phyloP scores from a whole-genome alignment of 441 rosid species.

The Eruca vesicaria region DNA sequence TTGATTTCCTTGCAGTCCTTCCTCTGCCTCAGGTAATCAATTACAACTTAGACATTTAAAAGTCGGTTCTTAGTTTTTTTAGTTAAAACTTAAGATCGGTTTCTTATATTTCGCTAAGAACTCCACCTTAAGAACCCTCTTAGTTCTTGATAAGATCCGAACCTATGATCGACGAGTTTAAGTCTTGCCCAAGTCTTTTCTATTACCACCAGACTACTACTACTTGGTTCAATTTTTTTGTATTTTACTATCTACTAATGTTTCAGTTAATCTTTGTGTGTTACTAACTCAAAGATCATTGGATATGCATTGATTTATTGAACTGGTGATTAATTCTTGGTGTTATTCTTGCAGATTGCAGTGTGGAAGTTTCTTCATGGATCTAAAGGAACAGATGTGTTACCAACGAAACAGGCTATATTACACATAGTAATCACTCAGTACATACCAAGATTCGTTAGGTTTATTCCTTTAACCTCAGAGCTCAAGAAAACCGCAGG shows the following conservation, averaged over 20 bases:
- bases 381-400: constrained; percentile 58
- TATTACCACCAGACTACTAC: too few relatives aligned
- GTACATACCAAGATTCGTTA: constrained; percentile 77
- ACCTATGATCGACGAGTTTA: too few relatives aligned
- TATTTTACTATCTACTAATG: neutral
- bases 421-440: constrained; percentile 39
- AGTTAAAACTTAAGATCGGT: too few relatives aligned
- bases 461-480: constrained; percentile 73
- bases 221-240: too few relatives aligned
- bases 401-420: constrained; percentile 62
- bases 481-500: constrained; percentile 88
- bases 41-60: too few relatives aligned
- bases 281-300: neutral
- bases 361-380: constrained; percentile 65
- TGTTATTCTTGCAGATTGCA: constrained; percentile 50
- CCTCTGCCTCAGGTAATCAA: constrained; percentile 84
- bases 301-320: constrained; percentile 40
- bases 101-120: too few relatives aligned
- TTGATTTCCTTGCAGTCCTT: constrained; percentile 77
- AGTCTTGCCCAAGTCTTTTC: too few relatives aligned
- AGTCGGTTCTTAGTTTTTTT: too few relatives aligned
- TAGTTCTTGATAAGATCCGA: too few relatives aligned
- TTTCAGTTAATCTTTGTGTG: neutral
- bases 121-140: too few relatives aligned
- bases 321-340: neutral